Evolutionary conservation across 2,329 filamentous ascomycete species (phyloP).

Genomic region (Neoscytalidium dimidiatum): DNA sequence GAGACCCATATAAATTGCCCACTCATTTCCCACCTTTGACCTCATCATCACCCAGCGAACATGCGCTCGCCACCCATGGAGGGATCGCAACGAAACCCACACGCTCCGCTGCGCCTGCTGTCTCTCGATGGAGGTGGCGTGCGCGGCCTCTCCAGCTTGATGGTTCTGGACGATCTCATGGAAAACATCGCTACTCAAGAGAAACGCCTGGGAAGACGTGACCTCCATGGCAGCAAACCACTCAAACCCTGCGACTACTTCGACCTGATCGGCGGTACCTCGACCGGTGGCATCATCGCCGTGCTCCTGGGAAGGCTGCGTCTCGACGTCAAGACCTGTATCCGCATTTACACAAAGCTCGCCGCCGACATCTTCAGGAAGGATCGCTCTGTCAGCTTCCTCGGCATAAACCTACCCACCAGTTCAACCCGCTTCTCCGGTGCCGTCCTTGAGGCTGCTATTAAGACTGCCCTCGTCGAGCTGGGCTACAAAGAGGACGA

Average conservation of each 20-base stretch:
- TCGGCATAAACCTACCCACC: conserved; percentile 38
- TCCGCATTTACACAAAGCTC: conserved; percentile 38
- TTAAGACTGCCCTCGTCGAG: conserved; percentile 36
- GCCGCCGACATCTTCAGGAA: conserved; percentile 42
- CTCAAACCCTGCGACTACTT: conserved; percentile 44
- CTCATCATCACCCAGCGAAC: neutral
- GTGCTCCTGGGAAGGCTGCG: conserved; percentile 41
- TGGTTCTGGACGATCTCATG: conserved; percentile 43
- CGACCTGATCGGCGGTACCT: conserved; percentile 43
- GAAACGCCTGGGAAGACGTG: conserved; percentile 35
- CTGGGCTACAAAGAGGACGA: conserved; percentile 38
- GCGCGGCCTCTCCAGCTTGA: conserved; percentile 38
- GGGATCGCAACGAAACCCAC: conserved; percentile 23
- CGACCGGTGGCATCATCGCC: conserved; percentile 43
- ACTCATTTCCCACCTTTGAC: neutral
- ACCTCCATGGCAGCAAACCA: conserved; percentile 29
- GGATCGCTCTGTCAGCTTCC: conserved; percentile 36
- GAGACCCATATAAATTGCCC: conserved; percentile 5
- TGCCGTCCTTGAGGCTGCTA: conserved; percentile 36
- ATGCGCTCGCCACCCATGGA: conserved; percentile 18
- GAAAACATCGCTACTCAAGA: conserved; percentile 40
- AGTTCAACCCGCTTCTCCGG: conserved; percentile 40
- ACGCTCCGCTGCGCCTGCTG: conserved; percentile 35
- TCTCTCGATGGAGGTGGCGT: conserved; percentile 44
- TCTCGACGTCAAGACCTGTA: conserved; percentile 39